These are phyloP conservation scores for Tetrahymena malaccensis DNA, from an alignment of 73 alveolate genomes.

Conservation along the genomic window DNA sequence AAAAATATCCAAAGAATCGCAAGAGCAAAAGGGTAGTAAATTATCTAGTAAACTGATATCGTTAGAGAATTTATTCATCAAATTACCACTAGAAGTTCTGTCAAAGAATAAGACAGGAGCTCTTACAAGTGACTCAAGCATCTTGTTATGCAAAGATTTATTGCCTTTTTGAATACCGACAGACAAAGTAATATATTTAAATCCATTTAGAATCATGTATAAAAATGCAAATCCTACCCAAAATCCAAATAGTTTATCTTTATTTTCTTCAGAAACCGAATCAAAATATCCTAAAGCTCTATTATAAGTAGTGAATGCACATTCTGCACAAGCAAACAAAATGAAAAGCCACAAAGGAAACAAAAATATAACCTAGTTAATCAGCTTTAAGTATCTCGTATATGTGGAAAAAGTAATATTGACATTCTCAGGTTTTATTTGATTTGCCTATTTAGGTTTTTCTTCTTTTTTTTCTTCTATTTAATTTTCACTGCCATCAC, in stretches of 20 bases:
- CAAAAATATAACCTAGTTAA: not conserved
- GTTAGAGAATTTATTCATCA: slow-evolving; percentile 44
- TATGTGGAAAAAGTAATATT: not conserved
- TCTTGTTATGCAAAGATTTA: not conserved
- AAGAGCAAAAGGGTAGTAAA: not conserved
- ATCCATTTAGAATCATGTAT: not conserved
- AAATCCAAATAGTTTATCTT: not conserved
- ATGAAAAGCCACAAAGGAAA: not conserved
- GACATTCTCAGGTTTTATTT: not conserved
- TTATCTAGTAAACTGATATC: slow-evolving; percentile 14
- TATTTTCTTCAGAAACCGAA: not conserved
- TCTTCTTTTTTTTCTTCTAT: not conserved
- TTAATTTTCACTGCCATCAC: not conserved
- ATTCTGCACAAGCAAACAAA: not conserved
- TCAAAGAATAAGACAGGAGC: slow-evolving; percentile 40
- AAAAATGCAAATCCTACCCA: not conserved
- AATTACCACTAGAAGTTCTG: slow-evolving; percentile 41
- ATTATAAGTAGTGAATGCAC: not conserved
- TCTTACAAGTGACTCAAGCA: slow-evolving; percentile 6
- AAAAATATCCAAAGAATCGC: not conserved
- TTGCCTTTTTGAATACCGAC: not conserved
- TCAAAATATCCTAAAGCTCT: not conserved
- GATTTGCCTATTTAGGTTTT: not conserved
- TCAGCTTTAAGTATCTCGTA: not conserved
- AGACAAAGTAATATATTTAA: not conserved